Evolutionary conservation across 306 rosid genomes (phyloP).

Genomic region (Echinosophora koreensis): DNA sequence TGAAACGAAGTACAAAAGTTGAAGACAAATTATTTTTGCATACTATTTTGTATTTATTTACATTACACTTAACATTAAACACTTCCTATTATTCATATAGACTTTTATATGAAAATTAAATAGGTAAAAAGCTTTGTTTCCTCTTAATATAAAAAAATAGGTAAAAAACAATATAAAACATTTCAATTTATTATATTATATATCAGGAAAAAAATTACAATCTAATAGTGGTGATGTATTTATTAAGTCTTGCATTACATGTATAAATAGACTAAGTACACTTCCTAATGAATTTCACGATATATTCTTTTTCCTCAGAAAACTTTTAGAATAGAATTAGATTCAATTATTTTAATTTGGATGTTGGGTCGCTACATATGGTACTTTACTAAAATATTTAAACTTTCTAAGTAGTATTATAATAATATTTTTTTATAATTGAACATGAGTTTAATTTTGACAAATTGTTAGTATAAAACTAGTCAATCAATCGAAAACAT

Average conservation of each 20-base stretch:
- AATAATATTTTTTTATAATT: not conserved
- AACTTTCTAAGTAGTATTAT: not conserved
- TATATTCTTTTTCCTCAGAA: too few species aligned
- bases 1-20: conserved; percentile 5
- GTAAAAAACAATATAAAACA: not conserved
- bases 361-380: too few species aligned
- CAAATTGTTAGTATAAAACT: too few species aligned
- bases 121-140: not conserved
- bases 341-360: too few species aligned
- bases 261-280: too few species aligned
- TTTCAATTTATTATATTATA: not conserved
- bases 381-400: not conserved
- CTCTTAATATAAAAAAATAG: not conserved
- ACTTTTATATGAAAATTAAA: not conserved
- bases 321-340: too few species aligned
- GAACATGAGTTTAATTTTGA: too few species aligned
- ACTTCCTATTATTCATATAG: not conserved
- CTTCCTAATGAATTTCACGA: too few species aligned
- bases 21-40: conserved; percentile 5
- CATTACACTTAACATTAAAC: not conserved
- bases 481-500: too few species aligned
- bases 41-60: not conserved
- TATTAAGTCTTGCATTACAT: too few species aligned
- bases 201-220: not conserved
- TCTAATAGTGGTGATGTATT: not conserved